Base-by-base conservation (phyloP, 345 rosid species). In the Syzygium aqueum region DNA sequence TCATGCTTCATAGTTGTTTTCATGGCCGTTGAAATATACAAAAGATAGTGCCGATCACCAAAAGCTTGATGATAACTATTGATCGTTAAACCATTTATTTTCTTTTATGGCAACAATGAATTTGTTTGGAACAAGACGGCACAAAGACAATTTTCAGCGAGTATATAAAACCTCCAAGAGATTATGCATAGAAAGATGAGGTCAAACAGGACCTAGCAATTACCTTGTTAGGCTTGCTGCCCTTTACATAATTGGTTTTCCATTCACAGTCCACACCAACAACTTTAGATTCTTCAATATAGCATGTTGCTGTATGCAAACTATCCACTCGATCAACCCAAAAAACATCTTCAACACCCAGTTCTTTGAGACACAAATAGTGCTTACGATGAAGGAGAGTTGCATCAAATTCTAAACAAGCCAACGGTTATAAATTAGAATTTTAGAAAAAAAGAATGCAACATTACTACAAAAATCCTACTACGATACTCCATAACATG, bases 231-330 rank as follows among this genome's bases (percentile, higher is more conserved):
- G 94, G 95, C 90, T 92, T 92, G 91, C 93, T 86, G 85, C 98
- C 98, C 92, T 94, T 96, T 25, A 50, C 89, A 90, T 92, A 93
- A 93, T 95, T 97, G 40, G 99, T 99, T 90, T 96, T 97, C 99
- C 99, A 97, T 92, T 97, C 99, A 90, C 97, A 96, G 90, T 97
- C 99, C 89, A 96, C 11, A 40, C 99, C 99, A 51, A 95, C 93
- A 52, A 97, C 95, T 92, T 92, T 97, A 90, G 95, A 92, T 88
- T 84, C 94, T 91, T 95, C 94, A 84, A 97, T 93, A 88, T 89
- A 86, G 86, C 89, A 87, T 33, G 95, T 92, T 50, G 98, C 99
- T 51, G 86, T 59, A 83, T 54, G 77, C 91, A 97, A 91, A 86
- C 93, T 89, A 87, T 90, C 91, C 80, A 89, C 95, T 85, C 90